Percentiles rank a stretch among this genome's conserved stretches.
phyloP scores from a whole-genome alignment of 1,139 yeast species.

The Meyerozyma guilliermondii region DNA sequence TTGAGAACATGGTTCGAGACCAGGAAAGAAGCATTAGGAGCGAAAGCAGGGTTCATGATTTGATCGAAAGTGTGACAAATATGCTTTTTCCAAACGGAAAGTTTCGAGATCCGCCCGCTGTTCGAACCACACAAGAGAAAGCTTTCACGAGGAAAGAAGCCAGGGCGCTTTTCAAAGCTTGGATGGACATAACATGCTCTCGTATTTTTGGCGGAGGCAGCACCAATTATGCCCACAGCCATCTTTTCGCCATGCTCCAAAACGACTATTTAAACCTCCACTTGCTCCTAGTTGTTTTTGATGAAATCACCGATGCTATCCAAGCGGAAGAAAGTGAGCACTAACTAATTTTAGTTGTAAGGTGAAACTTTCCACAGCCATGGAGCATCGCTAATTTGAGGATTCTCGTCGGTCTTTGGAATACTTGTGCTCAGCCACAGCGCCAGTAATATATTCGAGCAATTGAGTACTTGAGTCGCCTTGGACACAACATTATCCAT shows the following conservation, averaged over 20 bases:
- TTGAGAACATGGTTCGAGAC: slow-evolving; percentile 63
- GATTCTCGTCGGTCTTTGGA: too few species aligned
- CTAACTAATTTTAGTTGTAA: too few species aligned
- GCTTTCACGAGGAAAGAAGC: slow-evolving; percentile 56
- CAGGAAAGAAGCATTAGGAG: slow-evolving; percentile 31
- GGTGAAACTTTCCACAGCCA: too few species aligned
- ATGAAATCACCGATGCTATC: slow-evolving; percentile 38
- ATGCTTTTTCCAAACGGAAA: slow-evolving; percentile 65
- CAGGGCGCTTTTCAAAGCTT: slow-evolving; percentile 45
- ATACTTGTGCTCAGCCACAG: too few species aligned
- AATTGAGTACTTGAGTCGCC: too few species aligned
- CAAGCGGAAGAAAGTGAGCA: too few species aligned
- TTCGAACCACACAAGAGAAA: slow-evolving; percentile 50
- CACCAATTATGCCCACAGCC: slow-evolving; percentile 57
- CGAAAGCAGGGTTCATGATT: slow-evolving; percentile 46
- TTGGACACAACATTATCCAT: too few species aligned
- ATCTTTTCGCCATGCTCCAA: slow-evolving; percentile 65
- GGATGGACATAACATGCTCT: slow-evolving; percentile 64
- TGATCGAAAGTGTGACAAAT: slow-evolving; percentile 38
- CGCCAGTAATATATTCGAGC: too few species aligned
- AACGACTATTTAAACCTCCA: slow-evolving; percentile 68
- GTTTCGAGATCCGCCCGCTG: slow-evolving; percentile 39
- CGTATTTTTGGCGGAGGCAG: slow-evolving; percentile 68
- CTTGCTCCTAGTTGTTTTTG: slow-evolving; percentile 54
- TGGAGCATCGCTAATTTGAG: too few species aligned